phyloP scores from a whole-genome alignment of 768 basidiomycete genomes.

The Rhizopogon sp. region DNA sequence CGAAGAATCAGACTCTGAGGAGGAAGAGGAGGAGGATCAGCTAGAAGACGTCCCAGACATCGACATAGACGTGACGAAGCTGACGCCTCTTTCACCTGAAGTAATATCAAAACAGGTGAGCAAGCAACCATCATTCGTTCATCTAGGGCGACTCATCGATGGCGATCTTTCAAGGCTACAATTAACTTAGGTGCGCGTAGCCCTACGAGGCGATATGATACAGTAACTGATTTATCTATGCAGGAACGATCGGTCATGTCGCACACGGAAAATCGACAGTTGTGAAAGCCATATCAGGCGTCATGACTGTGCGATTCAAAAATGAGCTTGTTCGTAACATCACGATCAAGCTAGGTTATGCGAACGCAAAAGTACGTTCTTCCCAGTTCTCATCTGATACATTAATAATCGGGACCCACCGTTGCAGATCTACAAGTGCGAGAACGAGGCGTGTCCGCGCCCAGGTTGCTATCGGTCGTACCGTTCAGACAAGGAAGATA shows the following conservation, averaged over 20 bases:
- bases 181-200: conserved; percentile 74
- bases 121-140: not conserved
- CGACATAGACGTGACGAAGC: conserved; percentile 73
- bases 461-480: conserved; percentile 95
- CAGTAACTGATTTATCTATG: conserved; percentile 1
- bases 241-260: conserved; percentile 98
- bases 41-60: conserved; percentile 56
- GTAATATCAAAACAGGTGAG: conserved; percentile 89
- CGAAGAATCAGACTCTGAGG: conserved; percentile 70
- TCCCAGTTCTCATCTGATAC: conserved; percentile 4
- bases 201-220: not conserved
- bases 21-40: conserved; percentile 54
- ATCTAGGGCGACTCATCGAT: not conserved
- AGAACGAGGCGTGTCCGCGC: conserved; percentile 87
- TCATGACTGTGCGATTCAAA: conserved; percentile 98
- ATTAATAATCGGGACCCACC: conserved; percentile 3
- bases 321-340: conserved; percentile 99
- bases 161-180: conserved; percentile 62
- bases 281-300: conserved; percentile 97
- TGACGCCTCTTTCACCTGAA: conserved; percentile 85
- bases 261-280: conserved; percentile 96
- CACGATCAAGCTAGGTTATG: conserved; percentile 98
- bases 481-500: conserved; percentile 89
- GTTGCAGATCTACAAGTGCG: conserved; percentile 92
- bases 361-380: conserved; percentile 87